Evolutionary conservation across 2,329 filamentous ascomycete species (phyloP).

Genomic region (Cordyceps javanica): DNA sequence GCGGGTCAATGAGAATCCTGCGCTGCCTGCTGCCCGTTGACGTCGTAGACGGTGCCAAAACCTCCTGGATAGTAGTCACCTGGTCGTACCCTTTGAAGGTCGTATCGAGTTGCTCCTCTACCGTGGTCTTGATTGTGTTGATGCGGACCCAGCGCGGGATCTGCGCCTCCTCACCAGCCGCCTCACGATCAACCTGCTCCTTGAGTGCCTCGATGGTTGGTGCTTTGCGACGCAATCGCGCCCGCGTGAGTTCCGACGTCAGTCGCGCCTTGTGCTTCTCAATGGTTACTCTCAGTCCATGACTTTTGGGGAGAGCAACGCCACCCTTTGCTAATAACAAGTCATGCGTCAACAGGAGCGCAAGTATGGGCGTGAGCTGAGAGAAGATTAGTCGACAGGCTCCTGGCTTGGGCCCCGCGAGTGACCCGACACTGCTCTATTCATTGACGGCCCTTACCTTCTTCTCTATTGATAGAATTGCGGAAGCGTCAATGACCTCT

Average conservation of each 20-base stretch:
- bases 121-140: slow-evolving; percentile 67
- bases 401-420: neutral
- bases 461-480: slow-evolving; percentile 69
- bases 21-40: slow-evolving; percentile 30
- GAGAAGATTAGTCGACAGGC: slow-evolving; percentile 9
- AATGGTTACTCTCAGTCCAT: slow-evolving; percentile 69
- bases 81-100: slow-evolving; percentile 63
- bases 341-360: slow-evolving; percentile 81
- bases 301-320: slow-evolving; percentile 71
- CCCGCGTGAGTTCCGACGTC: slow-evolving; percentile 74
- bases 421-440: neutral
- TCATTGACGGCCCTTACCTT: slow-evolving; percentile 61
- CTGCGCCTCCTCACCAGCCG: slow-evolving; percentile 42
- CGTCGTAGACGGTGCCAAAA: slow-evolving; percentile 32
- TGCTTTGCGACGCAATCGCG: slow-evolving; percentile 65
- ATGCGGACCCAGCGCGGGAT: slow-evolving; percentile 91
- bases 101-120: slow-evolving; percentile 65
- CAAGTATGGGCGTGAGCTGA: slow-evolving; percentile 73
- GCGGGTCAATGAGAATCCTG: slow-evolving; percentile 64
- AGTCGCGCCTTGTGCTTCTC: slow-evolving; percentile 78
- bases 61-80: slow-evolving; percentile 49
- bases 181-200: slow-evolving; percentile 46
- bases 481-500: slow-evolving; percentile 80
- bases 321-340: slow-evolving; percentile 74
- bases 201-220: slow-evolving; percentile 62